Evolutionary conservation across 257 asterid species (phyloP).

Genomic region (Nicotiana attenuata): DNA sequence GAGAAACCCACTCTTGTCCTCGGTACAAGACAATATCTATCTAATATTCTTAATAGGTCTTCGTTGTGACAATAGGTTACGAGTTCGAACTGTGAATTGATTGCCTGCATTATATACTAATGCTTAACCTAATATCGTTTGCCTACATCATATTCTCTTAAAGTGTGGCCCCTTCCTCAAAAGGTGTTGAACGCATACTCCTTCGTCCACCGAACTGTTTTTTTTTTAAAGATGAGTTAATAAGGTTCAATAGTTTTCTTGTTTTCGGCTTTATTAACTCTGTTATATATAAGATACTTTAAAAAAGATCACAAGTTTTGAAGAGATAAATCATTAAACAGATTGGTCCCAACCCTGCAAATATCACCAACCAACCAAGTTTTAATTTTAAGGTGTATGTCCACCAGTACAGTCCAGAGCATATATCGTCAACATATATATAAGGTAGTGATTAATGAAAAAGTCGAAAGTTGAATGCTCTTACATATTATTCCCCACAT

Average conservation of each 20-base stretch:
- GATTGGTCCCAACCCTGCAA: conserved; percentile 11
- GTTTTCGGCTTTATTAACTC: background rate
- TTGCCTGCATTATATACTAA: too few species aligned
- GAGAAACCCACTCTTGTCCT: too few species aligned
- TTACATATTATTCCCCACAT: conserved; percentile 5
- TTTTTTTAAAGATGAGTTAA: background rate
- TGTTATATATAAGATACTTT: background rate
- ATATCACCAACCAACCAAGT: conserved; percentile 8
- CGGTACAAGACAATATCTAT: background rate
- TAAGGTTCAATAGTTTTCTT: background rate
- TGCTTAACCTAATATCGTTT: too few species aligned
- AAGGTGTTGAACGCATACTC: too few species aligned
- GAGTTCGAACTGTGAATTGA: too few species aligned
- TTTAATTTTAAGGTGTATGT: background rate
- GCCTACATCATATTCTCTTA: too few species aligned
- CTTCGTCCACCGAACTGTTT: too few species aligned
- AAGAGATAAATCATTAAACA: background rate
- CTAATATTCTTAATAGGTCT: too few species aligned
- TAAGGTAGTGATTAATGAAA: conserved; percentile 3
- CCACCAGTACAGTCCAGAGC: background rate
- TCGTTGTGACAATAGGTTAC: fast-evolving
- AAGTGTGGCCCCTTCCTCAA: too few species aligned
- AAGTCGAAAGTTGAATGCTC: conserved; percentile 1
- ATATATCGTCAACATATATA: background rate
- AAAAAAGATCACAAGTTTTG: background rate